Conservation (phyloP, 768 basidiomycete species). For the Epithele typhae region DNA sequence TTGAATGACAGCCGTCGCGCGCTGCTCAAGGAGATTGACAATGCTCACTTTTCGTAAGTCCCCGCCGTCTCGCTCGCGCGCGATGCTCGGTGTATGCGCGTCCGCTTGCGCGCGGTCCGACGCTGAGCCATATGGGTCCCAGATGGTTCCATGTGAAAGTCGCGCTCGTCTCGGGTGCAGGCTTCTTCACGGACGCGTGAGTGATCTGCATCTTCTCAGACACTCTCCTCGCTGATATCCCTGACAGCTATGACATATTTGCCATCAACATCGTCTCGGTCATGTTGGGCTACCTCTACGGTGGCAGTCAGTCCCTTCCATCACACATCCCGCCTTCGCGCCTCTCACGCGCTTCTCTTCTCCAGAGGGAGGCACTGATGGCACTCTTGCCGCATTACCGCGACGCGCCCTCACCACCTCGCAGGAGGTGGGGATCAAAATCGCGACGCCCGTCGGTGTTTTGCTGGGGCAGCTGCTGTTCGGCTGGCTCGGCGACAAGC, state of each 20-base stretch:
- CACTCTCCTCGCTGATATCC: neutral
- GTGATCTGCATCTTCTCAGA: neutral
- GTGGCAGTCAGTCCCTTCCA: constrained; percentile 3
- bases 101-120: too few species aligned
- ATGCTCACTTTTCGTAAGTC: constrained; percentile 43
- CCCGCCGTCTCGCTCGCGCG: neutral
- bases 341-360: too few species aligned
- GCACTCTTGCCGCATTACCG: neutral
- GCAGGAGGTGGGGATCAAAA: constrained; percentile 45
- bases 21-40: constrained; percentile 47
- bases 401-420: constrained; percentile 33
- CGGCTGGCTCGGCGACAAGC: constrained; percentile 41
- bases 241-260: constrained; percentile 32
- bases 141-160: constrained; percentile 51
- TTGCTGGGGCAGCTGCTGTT: constrained; percentile 40
- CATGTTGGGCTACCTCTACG: constrained; percentile 44
- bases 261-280: constrained; percentile 42
- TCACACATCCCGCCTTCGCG: neutral
- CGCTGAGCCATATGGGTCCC: neutral
- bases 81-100: too few species aligned
- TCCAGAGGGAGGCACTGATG: too few species aligned
- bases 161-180: constrained; percentile 30
- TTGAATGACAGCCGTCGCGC: constrained; percentile 37
- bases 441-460: constrained; percentile 37
- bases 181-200: constrained; percentile 30